Conservation (phyloP, 2,329 filamentous ascomycete species). For the Ophiocordyceps camponoti-rufipedis region DNA sequence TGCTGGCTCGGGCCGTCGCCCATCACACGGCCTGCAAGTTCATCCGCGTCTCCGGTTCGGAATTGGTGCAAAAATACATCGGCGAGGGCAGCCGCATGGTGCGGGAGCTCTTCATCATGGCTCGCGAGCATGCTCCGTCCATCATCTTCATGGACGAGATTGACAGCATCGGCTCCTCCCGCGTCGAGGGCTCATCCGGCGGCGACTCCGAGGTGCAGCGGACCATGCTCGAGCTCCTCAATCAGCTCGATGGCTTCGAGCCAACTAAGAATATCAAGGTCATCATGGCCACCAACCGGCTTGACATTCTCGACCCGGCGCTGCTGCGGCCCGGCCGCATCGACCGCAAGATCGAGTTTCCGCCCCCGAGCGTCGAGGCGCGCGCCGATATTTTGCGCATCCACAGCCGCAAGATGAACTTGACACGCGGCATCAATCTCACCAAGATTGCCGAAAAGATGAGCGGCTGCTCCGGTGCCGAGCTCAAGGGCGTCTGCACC, state of each 20-base stretch:
- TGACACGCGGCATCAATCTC: conserved; percentile 92
- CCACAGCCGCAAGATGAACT: conserved; percentile 95
- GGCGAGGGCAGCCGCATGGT: conserved; percentile 97
- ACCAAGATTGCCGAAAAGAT: conserved; percentile 99
- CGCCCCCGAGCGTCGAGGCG: conserved; percentile 87
- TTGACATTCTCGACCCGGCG: conserved; percentile 92
- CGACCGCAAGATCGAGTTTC: conserved; percentile 98
- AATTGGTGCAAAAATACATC: conserved; percentile 98
- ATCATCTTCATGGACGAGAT: conserved; percentile 99
- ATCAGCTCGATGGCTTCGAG: conserved; percentile 97
- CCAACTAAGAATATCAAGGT: conserved; percentile 99
- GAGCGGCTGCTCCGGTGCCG: conserved; percentile 95
- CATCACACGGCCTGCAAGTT: conserved; percentile 99
- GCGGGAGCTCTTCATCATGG: conserved; percentile 97
- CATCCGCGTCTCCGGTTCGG: conserved; percentile 88
- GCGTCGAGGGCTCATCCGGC: conserved; percentile 86
- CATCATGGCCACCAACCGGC: conserved; percentile 97
- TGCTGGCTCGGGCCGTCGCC: conserved; percentile 85
- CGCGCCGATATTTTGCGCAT: conserved; percentile 95
- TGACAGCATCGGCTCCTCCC: conserved; percentile 92
- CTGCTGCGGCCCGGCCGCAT: conserved; percentile 91
- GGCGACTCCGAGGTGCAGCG: conserved; percentile 96
- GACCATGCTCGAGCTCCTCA: conserved; percentile 95
- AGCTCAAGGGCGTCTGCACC: conserved; percentile 96
- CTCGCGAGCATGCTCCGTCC: conserved; percentile 87